These are phyloP conservation scores for Podosphaera xanthii DNA, from an alignment of 2,329 filamentous ascomycete species.

Conservation along the genomic window DNA sequence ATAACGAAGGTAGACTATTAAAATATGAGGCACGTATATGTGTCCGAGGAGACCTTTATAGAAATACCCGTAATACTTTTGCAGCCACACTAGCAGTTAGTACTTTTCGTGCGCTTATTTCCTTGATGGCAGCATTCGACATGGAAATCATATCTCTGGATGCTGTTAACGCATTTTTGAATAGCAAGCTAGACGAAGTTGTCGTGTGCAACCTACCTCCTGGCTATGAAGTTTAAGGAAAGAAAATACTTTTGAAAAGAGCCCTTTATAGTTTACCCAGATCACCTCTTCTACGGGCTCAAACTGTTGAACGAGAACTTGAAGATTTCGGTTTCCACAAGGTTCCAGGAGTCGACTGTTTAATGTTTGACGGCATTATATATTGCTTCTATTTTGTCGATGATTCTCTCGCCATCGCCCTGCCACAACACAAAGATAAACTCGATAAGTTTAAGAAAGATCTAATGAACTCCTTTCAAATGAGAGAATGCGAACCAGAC, in stretches of 20 bases:
- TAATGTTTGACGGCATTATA: not conserved
- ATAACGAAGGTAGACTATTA: not conserved
- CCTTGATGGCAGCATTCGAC: not conserved
- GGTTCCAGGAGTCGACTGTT: not conserved
- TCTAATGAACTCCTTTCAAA: not conserved
- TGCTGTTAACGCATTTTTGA: not conserved
- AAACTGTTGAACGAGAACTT: not conserved
- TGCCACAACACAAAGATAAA: slow-evolving; percentile 1
- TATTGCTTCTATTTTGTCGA: not conserved
- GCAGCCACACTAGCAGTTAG: not conserved
- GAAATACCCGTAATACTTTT: not conserved
- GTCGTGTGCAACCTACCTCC: not conserved
- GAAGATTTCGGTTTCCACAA: not conserved
- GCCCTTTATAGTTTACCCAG: not conserved
- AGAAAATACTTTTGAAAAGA: not conserved
- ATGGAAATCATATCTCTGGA: not conserved
- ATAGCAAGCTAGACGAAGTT: not conserved
- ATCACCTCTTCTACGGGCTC: not conserved
- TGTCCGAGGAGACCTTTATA: not conserved
- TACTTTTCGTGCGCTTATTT: not conserved
- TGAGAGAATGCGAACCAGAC: not conserved
- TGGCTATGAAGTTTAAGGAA: not conserved
- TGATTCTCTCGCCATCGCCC: not conserved
- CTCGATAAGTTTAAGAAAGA: not conserved
- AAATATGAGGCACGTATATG: not conserved